Evolutionary conservation across 2,329 filamentous ascomycete genomes (phyloP).

Genomic region (Botryotinia narcissicola): DNA sequence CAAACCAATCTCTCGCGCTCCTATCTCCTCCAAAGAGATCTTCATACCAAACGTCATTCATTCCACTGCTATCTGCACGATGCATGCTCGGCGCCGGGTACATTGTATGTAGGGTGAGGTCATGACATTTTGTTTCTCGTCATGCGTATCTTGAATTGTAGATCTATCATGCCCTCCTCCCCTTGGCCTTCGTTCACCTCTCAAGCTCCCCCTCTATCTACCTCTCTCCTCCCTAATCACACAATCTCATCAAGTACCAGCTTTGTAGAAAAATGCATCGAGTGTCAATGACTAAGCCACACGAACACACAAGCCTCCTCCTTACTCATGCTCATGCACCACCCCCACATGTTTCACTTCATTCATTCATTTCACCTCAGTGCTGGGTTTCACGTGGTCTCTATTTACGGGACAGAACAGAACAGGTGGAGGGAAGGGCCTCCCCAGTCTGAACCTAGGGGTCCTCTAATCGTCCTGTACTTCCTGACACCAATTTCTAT

Average conservation of each 20-base stretch:
- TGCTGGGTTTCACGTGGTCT: neutral
- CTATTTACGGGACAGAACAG: neutral
- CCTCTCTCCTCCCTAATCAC: neutral
- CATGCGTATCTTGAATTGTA: neutral
- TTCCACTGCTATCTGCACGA: neutral
- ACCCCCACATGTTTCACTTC: constrained; percentile 3
- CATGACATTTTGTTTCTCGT: neutral
- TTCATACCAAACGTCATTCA: neutral
- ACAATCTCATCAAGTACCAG: neutral
- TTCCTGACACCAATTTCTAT: neutral
- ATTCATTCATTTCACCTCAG: neutral
- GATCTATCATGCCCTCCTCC: neutral
- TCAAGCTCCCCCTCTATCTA: neutral
- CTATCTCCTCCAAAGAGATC: neutral
- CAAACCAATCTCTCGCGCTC: neutral
- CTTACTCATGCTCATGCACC: neutral
- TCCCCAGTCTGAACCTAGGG: neutral
- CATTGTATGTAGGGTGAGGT: neutral
- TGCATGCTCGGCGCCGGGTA: neutral
- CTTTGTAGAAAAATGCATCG: neutral
- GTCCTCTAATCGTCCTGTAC: neutral
- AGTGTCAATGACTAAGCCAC: neutral
- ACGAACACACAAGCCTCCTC: neutral
- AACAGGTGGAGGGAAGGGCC: neutral
- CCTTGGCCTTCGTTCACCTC: neutral